Percentiles rank a stretch among this genome's conserved stretches.
Evolutionary conservation across 352 stramenopile species (phyloP).

Genomic region (Detonula confervacea): DNA sequence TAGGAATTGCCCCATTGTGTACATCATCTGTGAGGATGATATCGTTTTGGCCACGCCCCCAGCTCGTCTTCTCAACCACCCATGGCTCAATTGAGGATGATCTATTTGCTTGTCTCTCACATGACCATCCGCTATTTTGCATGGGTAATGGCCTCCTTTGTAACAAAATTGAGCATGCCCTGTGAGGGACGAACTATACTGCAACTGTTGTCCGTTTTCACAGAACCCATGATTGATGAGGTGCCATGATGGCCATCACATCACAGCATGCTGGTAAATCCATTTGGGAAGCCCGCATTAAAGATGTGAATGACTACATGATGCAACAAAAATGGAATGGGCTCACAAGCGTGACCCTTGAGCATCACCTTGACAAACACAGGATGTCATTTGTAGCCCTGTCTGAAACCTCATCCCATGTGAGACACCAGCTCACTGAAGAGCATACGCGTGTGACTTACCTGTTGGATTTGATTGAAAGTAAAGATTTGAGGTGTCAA

Average conservation of each 20-base stretch:
- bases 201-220: conserved; percentile 14
- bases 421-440: conserved; percentile 18
- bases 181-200: background rate
- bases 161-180: conserved; percentile 13
- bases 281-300: too few relatives aligned
- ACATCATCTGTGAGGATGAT: background rate
- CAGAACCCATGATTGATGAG: too few relatives aligned
- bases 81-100: conserved; percentile 27
- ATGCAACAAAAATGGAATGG: too few relatives aligned
- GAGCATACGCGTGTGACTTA: conserved; percentile 32
- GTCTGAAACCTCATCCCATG: background rate
- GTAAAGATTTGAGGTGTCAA: background rate
- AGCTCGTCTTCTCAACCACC: background rate
- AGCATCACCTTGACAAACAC: conserved; percentile 15
- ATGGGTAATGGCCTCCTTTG: conserved; percentile 11
- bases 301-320: too few relatives aligned
- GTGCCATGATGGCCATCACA: too few relatives aligned
- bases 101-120: conserved; percentile 20
- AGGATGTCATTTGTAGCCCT: conserved; percentile 2
- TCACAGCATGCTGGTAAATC: too few relatives aligned
- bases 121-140: conserved; percentile 35
- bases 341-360: conserved; percentile 7
- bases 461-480: conserved; percentile 11
- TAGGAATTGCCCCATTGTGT: too few relatives aligned
- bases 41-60: background rate